Evolutionary conservation across 2,329 filamentous ascomycete species (phyloP), one percentile per base, ranked within the genome.

Genomic region (Leptoxyphium fumago): DNA sequence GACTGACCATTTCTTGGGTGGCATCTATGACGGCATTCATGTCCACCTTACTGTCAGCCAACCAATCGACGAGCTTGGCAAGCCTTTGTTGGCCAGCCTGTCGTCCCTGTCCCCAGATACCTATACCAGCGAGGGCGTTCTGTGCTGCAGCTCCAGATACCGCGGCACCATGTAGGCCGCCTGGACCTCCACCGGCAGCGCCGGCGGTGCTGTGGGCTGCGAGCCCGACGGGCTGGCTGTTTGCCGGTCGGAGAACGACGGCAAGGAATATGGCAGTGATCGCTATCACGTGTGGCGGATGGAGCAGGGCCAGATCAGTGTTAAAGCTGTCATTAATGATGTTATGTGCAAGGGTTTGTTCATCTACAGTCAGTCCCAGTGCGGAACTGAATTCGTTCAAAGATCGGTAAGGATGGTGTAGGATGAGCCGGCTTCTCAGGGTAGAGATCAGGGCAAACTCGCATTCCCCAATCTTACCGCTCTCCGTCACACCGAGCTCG

Each of bases 301-400:
- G 82, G 0, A 93, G 72, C 11, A 95, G 70, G 1, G 85, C 84
- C n/a, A 94, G 70, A 59, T 95, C 88, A 7, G 88, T 94, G 64
- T 93, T 80, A 66, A 85, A 94, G 60, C 85, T 83, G 61, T 95
- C 88, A 64, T 94, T 95, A 59, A 94, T 80, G 48, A 94, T 78
- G 1, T 78, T 83, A 70, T 82, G 83, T 28, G 86, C 84, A 29
- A 93, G 71, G 39, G 77, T 74, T 26, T 78, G 71, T 58, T 95
- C 88, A 49, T 94, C 88, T 45, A 78, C 74, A n/a, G 75, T 77
- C 38, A 95, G 70, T 40, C 70, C 68, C 46, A 94, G 74, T 46
- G 83, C 76, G 43, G 70, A 67, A 50, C 84, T 79, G 38, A 94
- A 69, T 38, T 80, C 78, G 4, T 74, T 74, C 28, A 95, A 69